phyloP scores from a whole-genome alignment of 2,329 filamentous ascomycete genomes.

The Pseudogymnoascus sp. region DNA sequence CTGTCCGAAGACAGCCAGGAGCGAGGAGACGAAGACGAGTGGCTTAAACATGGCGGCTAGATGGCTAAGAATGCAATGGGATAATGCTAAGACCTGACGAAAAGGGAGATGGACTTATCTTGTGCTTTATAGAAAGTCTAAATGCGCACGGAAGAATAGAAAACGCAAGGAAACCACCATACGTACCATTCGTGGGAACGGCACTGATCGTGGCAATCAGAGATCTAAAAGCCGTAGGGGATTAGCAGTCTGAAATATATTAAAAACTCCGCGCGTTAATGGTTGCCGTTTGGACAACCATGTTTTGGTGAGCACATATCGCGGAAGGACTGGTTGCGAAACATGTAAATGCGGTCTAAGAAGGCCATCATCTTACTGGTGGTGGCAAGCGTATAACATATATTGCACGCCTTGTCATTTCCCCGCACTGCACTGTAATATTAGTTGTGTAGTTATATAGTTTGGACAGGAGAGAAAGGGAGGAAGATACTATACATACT shows the following conservation, averaged over 20 bases:
- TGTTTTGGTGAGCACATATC: background rate
- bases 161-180: background rate
- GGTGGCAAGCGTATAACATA: background rate
- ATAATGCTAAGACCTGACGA: background rate
- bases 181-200: background rate
- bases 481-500: background rate
- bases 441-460: background rate
- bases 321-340: background rate
- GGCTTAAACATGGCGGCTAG: background rate
- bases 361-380: background rate
- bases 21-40: background rate
- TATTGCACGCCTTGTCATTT: background rate
- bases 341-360: background rate
- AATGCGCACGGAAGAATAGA: background rate
- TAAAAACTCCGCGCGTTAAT: background rate
- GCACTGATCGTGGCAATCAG: background rate
- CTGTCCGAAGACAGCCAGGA: slow-evolving; percentile 9
- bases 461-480: background rate
- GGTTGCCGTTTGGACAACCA: background rate
- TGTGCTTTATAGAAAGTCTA: background rate
- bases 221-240: background rate
- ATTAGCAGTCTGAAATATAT: background rate
- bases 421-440: background rate
- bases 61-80: background rate
- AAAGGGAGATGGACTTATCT: background rate